Evolutionary conservation across 176 grass and related monocot species (phyloP).

Genomic region (Puccinellia tenuiflora): DNA sequence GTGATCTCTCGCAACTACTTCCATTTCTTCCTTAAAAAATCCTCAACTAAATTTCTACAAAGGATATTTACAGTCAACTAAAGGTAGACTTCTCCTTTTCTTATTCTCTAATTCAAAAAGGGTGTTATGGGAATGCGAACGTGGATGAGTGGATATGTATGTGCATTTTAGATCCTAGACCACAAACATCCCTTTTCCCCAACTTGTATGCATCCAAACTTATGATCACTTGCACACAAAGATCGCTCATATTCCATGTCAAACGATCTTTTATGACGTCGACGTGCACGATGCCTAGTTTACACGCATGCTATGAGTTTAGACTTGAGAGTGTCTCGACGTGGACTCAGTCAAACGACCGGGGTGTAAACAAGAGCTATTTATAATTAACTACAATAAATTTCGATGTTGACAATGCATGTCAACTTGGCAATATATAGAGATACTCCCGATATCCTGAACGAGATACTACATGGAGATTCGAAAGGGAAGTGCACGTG

Average conservation of each 20-base stretch:
- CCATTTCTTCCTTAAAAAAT: no score
- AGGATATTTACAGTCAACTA: no score
- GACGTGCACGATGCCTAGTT: neutral
- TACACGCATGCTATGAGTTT: no score
- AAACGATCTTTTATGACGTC: neutral
- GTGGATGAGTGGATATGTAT: no score
- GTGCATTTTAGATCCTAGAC: neutral
- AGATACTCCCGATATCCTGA: neutral
- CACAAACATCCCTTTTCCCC: neutral
- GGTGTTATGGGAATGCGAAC: no score
- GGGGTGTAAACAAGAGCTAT: neutral
- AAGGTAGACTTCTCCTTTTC: no score
- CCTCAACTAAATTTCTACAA: no score
- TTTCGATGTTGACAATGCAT: neutral
- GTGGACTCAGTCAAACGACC: neutral
- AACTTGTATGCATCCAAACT: neutral
- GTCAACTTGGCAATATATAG: no score
- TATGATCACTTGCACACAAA: slow-evolving; percentile 19
- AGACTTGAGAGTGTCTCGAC: neutral
- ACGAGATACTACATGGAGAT: neutral
- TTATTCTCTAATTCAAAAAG: no score
- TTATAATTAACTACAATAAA: neutral
- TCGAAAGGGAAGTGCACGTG: neutral
- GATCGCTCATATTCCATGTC: neutral
- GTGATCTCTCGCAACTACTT: no score